Evolutionary conservation across 2,329 filamentous ascomycete species (phyloP).

Genomic region (Verticillium isaacii): DNA sequence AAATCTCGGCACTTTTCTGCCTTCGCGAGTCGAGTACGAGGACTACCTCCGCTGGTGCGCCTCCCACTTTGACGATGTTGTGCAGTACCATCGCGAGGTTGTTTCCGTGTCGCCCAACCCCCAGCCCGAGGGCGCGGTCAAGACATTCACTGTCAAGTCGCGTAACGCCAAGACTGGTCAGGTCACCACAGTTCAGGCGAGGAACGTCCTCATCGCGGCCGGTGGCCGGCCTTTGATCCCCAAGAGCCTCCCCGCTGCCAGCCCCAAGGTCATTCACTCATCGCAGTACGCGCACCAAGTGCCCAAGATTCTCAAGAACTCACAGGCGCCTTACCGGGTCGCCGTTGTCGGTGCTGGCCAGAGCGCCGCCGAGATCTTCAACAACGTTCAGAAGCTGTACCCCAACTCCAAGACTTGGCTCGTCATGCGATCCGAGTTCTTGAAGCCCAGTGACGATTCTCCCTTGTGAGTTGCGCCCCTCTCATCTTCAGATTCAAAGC

Average conservation of each 20-base stretch:
- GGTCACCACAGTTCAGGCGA: conserved; percentile 47
- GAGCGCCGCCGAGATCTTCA: conserved; percentile 92
- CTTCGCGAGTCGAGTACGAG: conserved; percentile 83
- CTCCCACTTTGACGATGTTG: conserved; percentile 65
- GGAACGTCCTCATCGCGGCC: conserved; percentile 59
- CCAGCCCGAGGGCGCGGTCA: conserved; percentile 40
- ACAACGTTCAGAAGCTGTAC: conserved; percentile 77
- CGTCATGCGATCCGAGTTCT: conserved; percentile 75
- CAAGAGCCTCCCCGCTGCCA: conserved; percentile 59
- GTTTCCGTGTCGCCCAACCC: conserved; percentile 57
- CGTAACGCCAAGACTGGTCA: conserved; percentile 55
- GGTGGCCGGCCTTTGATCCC: conserved; percentile 67
- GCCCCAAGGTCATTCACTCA: conserved; percentile 78
- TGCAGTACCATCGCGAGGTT: conserved; percentile 76
- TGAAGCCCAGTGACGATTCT: conserved; percentile 90
- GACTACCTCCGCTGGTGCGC: conserved; percentile 96
- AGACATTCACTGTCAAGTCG: conserved; percentile 64
- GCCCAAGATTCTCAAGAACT: conserved; percentile 52
- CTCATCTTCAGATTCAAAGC: background rate
- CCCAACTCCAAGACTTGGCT: conserved; percentile 75
- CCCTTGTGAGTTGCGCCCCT: conserved; percentile 68
- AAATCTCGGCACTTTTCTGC: conserved; percentile 85
- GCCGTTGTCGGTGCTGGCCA: conserved; percentile 88
- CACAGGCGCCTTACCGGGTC: conserved; percentile 60
- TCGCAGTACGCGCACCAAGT: conserved; percentile 73